Conservation (phyloP, 257 asterid genomes). For the Galeopsis tetrahit region DNA sequence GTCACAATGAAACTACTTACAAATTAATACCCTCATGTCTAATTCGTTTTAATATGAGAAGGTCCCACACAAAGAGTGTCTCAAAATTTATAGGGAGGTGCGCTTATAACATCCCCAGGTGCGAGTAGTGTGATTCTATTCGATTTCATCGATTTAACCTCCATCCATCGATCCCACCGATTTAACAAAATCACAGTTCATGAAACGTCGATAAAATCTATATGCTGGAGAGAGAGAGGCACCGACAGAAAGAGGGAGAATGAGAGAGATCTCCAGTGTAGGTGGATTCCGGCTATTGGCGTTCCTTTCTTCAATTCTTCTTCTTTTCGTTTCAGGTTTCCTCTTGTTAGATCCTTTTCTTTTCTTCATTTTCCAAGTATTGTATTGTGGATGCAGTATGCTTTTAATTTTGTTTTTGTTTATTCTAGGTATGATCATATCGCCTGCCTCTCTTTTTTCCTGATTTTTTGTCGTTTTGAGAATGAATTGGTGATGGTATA, state of each 20-base stretch:
- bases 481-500: background rate
- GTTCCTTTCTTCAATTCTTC: constrained; percentile 49
- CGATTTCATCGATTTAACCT: too few species aligned
- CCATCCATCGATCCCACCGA: too few species aligned
- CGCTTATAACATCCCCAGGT: too few species aligned
- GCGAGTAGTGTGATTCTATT: too few species aligned
- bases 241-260: constrained; percentile 17
- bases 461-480: background rate
- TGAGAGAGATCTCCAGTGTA: constrained; percentile 56
- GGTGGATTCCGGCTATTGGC: constrained; percentile 50
- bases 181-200: too few species aligned
- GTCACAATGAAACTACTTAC: too few species aligned
- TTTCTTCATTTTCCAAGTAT: background rate
- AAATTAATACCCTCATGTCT: too few species aligned
- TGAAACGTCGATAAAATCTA: background rate
- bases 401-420: background rate
- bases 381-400: background rate
- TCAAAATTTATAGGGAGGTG: too few species aligned
- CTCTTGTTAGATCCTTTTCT: background rate
- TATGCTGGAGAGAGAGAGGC: constrained; percentile 26
- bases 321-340: constrained; percentile 34
- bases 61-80: too few species aligned
- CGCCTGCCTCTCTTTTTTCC: background rate
- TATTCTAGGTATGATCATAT: constrained; percentile 46
- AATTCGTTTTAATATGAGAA: too few species aligned